Evolutionary conservation across 345 rosid species (phyloP).

Genomic region (Eucalyptus dawsonii): DNA sequence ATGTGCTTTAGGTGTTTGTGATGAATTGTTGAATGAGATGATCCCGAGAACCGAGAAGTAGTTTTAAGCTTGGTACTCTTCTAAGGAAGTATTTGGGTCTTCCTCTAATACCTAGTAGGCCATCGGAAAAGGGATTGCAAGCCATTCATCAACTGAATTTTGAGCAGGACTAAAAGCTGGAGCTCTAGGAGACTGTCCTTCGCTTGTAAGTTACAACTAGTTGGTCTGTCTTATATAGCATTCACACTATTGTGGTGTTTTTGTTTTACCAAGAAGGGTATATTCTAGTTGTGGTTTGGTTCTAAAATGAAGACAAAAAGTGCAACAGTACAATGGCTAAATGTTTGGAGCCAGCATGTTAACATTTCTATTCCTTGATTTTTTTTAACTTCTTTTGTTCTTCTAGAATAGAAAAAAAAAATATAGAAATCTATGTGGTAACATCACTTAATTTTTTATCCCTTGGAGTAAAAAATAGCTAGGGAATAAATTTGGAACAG

Average conservation of each 20-base stretch:
- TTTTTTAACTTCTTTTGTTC: no score
- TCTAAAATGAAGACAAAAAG: not conserved
- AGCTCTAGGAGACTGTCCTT: not conserved
- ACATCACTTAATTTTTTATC: no score
- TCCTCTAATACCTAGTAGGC: not conserved
- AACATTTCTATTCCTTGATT: no score
- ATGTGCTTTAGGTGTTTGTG: not conserved
- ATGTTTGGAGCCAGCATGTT: not conserved
- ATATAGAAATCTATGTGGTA: no score
- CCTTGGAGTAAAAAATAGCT: rapidly evolving
- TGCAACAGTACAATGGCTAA: not conserved
- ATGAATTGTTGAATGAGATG: not conserved
- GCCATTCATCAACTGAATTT: not conserved
- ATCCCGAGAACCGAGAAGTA: rapidly evolving
- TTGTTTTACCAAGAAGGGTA: not conserved
- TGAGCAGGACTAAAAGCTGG: not conserved
- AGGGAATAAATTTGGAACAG: rapidly evolving
- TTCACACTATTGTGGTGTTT: not conserved
- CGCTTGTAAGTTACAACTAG: not conserved
- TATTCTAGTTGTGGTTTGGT: not conserved
- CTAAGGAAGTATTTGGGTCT: not conserved
- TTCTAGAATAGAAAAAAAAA: no score
- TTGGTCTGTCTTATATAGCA: not conserved
- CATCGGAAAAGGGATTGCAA: not conserved
- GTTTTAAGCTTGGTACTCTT: not conserved